Percentiles rank a stretch among this genome's conserved stretches.
phyloP scores from a whole-genome alignment of 2,329 filamentous ascomycete genomes.

The Colletotrichum somersetense region DNA sequence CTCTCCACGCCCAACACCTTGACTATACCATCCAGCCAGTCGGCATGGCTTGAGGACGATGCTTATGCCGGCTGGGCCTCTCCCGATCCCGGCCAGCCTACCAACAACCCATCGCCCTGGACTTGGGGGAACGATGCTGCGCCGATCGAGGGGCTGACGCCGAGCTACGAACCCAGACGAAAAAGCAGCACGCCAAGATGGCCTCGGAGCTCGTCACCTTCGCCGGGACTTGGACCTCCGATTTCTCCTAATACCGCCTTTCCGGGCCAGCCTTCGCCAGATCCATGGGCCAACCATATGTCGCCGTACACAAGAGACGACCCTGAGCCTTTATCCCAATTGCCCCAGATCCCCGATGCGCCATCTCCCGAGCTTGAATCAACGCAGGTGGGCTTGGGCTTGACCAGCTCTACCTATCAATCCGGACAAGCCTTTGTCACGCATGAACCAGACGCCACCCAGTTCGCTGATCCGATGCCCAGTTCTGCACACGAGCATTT shows the following conservation, averaged over 20 bases:
- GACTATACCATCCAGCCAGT: constrained; percentile 48
- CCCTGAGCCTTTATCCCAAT: constrained; percentile 37
- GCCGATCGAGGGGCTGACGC: constrained; percentile 45
- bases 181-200: constrained; percentile 56
- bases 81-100: constrained; percentile 45
- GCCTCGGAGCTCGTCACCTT: constrained; percentile 54
- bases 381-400: constrained; percentile 1
- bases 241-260: constrained; percentile 50
- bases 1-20: constrained; percentile 50
- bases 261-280: constrained; percentile 54
- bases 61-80: constrained; percentile 55
- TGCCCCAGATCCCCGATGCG: constrained; percentile 41
- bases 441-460: neutral
- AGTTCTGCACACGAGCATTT: constrained; percentile 26
- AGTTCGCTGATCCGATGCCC: neutral
- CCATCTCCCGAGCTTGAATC: constrained; percentile 40
- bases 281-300: constrained; percentile 56
- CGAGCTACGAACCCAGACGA: constrained; percentile 50
- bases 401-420: neutral
- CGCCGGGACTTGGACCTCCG: constrained; percentile 50
- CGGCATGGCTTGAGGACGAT: constrained; percentile 58
- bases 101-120: constrained; percentile 37
- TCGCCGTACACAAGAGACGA: constrained; percentile 45
- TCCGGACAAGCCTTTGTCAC: neutral
- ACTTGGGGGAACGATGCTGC: constrained; percentile 29